Base-by-base conservation (phyloP, 2,329 filamentous ascomycete genomes). In the Microcyclospora tardicrescens region DNA sequence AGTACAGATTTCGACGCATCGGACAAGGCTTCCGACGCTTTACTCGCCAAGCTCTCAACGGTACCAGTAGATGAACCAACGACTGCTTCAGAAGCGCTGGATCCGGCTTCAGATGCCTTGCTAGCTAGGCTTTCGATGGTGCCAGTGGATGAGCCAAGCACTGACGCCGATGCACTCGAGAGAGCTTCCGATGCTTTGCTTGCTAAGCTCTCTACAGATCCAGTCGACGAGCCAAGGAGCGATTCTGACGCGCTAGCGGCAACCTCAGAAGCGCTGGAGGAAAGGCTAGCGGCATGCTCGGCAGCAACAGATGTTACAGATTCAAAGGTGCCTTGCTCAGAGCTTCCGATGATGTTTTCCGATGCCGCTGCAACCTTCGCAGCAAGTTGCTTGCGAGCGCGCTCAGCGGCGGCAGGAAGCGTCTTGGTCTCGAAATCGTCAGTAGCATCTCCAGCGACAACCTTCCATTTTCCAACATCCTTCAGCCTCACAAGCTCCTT, bases 401-500 rank as follows among this genome's bases (percentile, higher is more conserved):
- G 65, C 40, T 61, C 61, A 2, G 62, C 75, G 14, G 73, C 72
- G 9, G 70, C 63, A 36, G 76, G 73, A 52, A 81, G 72, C 12
- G 65, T 65, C 36, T 79, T 78, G 34, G 73, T 77, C 35, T 81
- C 78, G 53, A 93, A 96, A 56, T 93, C 78, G 37, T 91, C 78
- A 10, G 75, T 79, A 2, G 72, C 65, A 57, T 96, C 89, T 28
- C 71, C 65, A 6, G 83, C 78, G 29, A 71, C 68, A 31, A 94
- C 73, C 65, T 96, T 96, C 79, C 81, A 93, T 43, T 71, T 72
- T 6, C 81, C 83, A 41, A 91, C 81, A 46, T 87, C 77, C 70
- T 91, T 94, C 27, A 98, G 67, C 32, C 79, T 72, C 28, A 70
- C 71, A 16, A 98, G 71, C 57, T 96, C 84, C 52, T 77, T 79